These are phyloP conservation scores for Protomyces macrosporus DNA, from an alignment of 1,139 yeast genomes.

Conservation along the genomic window DNA sequence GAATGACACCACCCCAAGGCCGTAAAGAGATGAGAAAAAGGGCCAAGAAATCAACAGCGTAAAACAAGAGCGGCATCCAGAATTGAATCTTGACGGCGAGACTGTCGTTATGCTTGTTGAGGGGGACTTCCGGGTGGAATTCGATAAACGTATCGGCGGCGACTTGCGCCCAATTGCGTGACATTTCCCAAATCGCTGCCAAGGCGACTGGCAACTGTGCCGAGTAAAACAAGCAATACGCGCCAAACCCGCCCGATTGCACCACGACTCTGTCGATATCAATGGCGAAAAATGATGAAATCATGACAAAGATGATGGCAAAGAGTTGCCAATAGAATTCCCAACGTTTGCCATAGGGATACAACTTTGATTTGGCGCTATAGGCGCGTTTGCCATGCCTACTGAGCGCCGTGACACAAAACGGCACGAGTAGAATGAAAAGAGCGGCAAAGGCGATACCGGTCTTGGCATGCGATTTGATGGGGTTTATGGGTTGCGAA, in stretches of 20 bases:
- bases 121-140: slow-evolving; percentile 7
- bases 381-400: slow-evolving; percentile 22
- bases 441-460: slow-evolving; percentile 20
- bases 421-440: slow-evolving; percentile 12
- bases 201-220: slow-evolving; percentile 13
- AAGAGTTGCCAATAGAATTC: slow-evolving; percentile 23
- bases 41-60: slow-evolving; percentile 18
- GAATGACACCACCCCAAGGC: slow-evolving; percentile 16
- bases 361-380: slow-evolving; percentile 5
- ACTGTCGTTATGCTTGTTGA: slow-evolving; percentile 15
- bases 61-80: slow-evolving; percentile 21
- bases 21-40: slow-evolving; percentile 12
- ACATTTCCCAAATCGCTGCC: slow-evolving; percentile 22
- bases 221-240: slow-evolving; percentile 15
- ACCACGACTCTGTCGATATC: slow-evolving; percentile 21
- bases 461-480: slow-evolving; percentile 20
- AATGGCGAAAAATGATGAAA: slow-evolving; percentile 14
- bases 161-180: slow-evolving; percentile 23
- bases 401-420: slow-evolving; percentile 5
- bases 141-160: slow-evolving; percentile 15
- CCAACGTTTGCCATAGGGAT: slow-evolving; percentile 25
- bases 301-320: slow-evolving; percentile 8
- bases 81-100: slow-evolving; percentile 15
- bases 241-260: slow-evolving; percentile 10
- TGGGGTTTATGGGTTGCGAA: slow-evolving; percentile 12